Evolutionary conservation across 2,329 filamentous ascomycete species (phyloP).

Genomic region (Exophiala xenobiotica): DNA sequence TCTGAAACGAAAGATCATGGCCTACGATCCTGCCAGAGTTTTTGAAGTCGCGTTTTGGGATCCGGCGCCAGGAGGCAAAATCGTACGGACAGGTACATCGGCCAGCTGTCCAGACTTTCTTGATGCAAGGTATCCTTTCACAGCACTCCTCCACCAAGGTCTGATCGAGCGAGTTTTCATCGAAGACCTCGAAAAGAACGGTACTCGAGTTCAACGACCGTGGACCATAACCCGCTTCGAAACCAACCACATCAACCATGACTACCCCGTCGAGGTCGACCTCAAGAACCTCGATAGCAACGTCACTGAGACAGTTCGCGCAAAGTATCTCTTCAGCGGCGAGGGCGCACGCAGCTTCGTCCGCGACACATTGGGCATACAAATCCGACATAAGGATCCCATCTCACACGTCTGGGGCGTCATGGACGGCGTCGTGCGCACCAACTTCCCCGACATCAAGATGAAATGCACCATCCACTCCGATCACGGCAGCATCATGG

Average conservation of each 20-base stretch:
- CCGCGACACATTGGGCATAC: slow-evolving; percentile 64
- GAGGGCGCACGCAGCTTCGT: slow-evolving; percentile 63
- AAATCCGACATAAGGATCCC: slow-evolving; percentile 62
- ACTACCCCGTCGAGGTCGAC: slow-evolving; percentile 78
- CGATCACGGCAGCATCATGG: slow-evolving; percentile 63
- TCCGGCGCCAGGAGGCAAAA: slow-evolving; percentile 54
- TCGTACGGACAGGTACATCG: slow-evolving; percentile 67
- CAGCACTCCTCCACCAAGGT: slow-evolving; percentile 62
- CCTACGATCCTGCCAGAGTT: slow-evolving; percentile 79
- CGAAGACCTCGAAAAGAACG: slow-evolving; percentile 60
- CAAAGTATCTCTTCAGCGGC: slow-evolving; percentile 64
- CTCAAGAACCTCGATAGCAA: slow-evolving; percentile 75
- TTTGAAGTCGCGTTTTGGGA: slow-evolving; percentile 71
- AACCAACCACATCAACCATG: slow-evolving; percentile 59
- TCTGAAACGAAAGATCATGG: slow-evolving; percentile 84
- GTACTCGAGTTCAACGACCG: slow-evolving; percentile 56
- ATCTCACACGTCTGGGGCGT: slow-evolving; percentile 66
- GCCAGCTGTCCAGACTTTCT: slow-evolving; percentile 84
- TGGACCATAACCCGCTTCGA: slow-evolving; percentile 63
- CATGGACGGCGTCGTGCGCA: slow-evolving; percentile 65
- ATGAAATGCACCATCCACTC: slow-evolving; percentile 69
- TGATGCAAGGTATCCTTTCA: slow-evolving; percentile 64
- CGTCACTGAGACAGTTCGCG: slow-evolving; percentile 61
- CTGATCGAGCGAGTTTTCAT: slow-evolving; percentile 63
- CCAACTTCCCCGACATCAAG: slow-evolving; percentile 64